Base-by-base conservation (phyloP, 2,329 filamentous ascomycete species). In the Fusarium chlamydosporum region DNA sequence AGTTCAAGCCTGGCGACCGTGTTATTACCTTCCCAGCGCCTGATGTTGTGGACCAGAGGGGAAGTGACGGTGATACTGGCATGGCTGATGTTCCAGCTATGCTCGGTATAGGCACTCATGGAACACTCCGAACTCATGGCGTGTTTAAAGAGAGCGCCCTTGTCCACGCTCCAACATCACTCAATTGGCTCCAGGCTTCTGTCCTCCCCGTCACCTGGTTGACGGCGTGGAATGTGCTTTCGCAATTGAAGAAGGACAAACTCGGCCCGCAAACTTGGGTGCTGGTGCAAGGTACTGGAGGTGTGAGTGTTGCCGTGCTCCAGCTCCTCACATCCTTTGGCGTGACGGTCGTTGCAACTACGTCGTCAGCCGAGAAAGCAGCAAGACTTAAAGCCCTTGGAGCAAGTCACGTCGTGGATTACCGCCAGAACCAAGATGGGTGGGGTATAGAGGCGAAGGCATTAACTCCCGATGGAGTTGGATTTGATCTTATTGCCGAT, bases 401-500 rank as follows among this genome's bases (percentile, higher is more conserved):
- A 4, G 89, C 87, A 1, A 81, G 84, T 55, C 80, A 86, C 43
- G 79, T 85, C 3, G 82, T 91, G 75, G 91, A 91, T 77, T 92
- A 91, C 76, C 85, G 83, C 58, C 81, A 76, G 0, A 82, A 82
- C 10, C 77, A 84, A 0, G 82, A 86, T 48, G 50, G 50, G 5
- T 92, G 89, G 89, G 86, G 89, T n/a, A 77, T 81, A 4, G 82
- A 83, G 29, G 88, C 88, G 11, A 75, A 84, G 11, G 84, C 83
- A 0, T 81, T 85, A 0, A 83, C 81, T 0, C 78, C 79, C 0
- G 76, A 79, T 1, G 81, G 81, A 3, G 72, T 71, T 3, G 90
- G 90, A 13, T 85, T 90, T 9, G 85, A 91, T 70, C 82, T 89
- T 63, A 79, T 92, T 38, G 73, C 91, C 38, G 90, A 92, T 71